Evolutionary conservation across 345 rosid genomes (phyloP).

Genomic region (Pugionium dolabratum): DNA sequence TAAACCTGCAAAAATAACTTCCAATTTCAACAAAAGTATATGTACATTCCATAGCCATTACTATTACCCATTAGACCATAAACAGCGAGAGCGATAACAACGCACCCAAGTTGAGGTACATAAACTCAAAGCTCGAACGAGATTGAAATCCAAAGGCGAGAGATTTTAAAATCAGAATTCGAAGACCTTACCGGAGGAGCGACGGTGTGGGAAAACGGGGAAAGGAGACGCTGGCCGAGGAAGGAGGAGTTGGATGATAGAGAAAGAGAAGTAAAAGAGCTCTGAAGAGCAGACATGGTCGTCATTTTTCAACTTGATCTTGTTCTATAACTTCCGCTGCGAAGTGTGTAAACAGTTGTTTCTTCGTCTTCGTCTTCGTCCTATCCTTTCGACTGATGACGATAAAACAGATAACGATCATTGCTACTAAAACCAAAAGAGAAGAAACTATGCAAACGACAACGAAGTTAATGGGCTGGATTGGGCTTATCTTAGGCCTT

Average conservation of each 20-base stretch:
- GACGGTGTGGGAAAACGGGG: conserved; percentile 44
- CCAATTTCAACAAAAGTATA: too few relatives aligned
- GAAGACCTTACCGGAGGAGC: conserved; percentile 45
- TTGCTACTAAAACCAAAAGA: background rate
- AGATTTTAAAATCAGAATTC: conserved; percentile 5
- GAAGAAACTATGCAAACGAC: background rate
- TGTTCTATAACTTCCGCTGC: conserved; percentile 13
- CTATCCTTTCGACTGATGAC: conserved; percentile 36
- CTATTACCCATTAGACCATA: too few relatives aligned
- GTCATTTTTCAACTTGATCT: conserved; percentile 50
- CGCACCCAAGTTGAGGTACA: background rate
- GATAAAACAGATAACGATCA: conserved; percentile 38
- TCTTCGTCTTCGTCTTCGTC: conserved; percentile 25
- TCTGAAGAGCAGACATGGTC: conserved; percentile 78
- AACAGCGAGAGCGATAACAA: background rate
- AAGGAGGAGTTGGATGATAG: conserved; percentile 61
- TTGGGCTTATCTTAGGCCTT: too few relatives aligned
- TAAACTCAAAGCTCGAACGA: background rate
- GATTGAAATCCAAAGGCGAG: background rate
- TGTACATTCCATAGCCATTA: background rate
- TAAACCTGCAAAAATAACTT: too few relatives aligned
- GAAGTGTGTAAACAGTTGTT: conserved; percentile 11
- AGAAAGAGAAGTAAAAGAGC: conserved; percentile 68
- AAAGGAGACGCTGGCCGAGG: conserved; percentile 66
- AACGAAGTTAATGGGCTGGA: too few relatives aligned